Base-by-base conservation (phyloP, 257 asterid genomes). In the Ajuga chamaepitys region DNA sequence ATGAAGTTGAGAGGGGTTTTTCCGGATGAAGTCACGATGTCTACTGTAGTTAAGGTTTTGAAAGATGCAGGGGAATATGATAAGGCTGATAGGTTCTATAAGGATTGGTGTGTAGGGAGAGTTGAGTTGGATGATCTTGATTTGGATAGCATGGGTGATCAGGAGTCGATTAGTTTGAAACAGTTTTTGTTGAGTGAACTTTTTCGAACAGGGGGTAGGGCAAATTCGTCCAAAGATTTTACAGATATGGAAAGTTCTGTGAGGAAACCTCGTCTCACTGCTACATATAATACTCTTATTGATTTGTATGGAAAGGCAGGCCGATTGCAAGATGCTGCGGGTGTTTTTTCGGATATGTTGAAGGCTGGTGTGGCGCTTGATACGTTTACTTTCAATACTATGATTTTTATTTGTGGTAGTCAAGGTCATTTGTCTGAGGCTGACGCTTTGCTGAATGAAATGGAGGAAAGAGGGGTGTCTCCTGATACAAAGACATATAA, bases 261-360 rank as follows among this genome's bases (percentile, higher is more conserved):
- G 35, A 82, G 69, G 69, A 87, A 76, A 54, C 93, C 95, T 4
- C 77, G 76, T 22, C 83, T 87, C 11, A 77, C 97, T 16, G 71
- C 96, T 60, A 89, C 98, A 20, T 92, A 89, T 66, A 89, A 92
- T 70, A 87, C 95, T 47, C 83, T 92, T 57, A 92, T 92, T 56
- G 97, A 92, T 78, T 81, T 92, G 79, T 92, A 89, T 30, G 98
- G 98, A 53, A 89, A 93, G 73, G 97, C 97, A 10, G 95, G 91
- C 32, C 80, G 85, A 12, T 78, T 93, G 84, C 75, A 82, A 51
- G 98, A 89, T 5, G 97, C 98, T 59, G 88, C 94, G 0, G 81
- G 76, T 64, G 84, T 85, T 45, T 89, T 93, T 75, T 80, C 85
- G 4, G 95, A 84, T 60, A 92, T 89, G 98, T 60, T 92, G 74